Conservation (phyloP, 345 rosid species). For the Boechera retrofracta region DNA sequence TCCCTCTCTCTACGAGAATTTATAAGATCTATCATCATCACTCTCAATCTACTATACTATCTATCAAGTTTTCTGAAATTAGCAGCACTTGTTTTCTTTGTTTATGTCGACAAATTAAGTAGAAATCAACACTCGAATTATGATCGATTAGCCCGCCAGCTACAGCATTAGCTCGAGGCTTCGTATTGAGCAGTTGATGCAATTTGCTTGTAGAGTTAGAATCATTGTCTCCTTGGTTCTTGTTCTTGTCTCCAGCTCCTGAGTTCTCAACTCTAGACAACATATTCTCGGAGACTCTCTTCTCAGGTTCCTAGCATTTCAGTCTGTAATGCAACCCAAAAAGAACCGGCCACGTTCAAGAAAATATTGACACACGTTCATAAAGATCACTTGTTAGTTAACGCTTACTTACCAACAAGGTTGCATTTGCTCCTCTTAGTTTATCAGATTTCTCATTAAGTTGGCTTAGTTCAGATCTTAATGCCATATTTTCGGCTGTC, state of each 20-base stretch:
- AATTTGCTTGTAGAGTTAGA: constrained; percentile 67
- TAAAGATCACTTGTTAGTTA: neutral
- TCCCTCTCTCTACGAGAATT: constrained; percentile 22
- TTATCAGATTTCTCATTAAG: constrained; percentile 72
- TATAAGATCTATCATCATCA: constrained; percentile 32
- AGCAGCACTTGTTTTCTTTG: constrained; percentile 37
- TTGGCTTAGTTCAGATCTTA: constrained; percentile 75
- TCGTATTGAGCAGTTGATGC: constrained; percentile 77
- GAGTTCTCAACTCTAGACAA: constrained; percentile 62
- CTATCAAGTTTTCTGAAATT: constrained; percentile 40
- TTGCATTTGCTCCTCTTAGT: constrained; percentile 74
- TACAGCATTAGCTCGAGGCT: constrained; percentile 75
- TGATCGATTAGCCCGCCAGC: constrained; percentile 56
- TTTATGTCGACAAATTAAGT: constrained; percentile 37
- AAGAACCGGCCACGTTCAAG: neutral
- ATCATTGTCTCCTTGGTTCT: constrained; percentile 56
- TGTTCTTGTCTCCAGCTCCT: constrained; percentile 49
- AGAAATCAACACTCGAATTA: neutral
- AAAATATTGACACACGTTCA: neutral
- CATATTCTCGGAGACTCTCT: constrained; percentile 51
- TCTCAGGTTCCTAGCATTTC: constrained; percentile 49
- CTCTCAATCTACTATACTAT: constrained; percentile 36
- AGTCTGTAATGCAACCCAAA: constrained; percentile 57
- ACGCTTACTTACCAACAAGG: constrained; percentile 57
- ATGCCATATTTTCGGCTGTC: constrained; percentile 65